phyloP scores from a whole-genome alignment of 306 rosid genomes.

The Vigna radiata region DNA sequence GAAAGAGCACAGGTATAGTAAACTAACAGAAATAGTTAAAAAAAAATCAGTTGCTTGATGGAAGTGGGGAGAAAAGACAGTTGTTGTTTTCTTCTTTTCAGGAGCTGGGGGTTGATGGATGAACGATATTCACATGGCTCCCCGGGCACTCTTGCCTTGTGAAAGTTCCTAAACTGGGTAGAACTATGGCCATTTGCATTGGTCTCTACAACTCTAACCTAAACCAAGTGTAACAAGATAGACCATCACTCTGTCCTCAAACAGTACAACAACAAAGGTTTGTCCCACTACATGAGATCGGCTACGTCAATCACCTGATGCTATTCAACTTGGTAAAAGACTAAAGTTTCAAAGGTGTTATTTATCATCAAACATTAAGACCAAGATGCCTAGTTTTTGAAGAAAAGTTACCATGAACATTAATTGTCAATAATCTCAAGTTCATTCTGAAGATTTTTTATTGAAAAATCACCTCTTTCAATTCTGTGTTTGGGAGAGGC shows the following conservation, averaged over 20 bases:
- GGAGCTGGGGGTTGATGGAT: neutral
- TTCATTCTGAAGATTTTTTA: constrained; percentile 16
- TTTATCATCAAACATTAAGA: constrained; percentile 33
- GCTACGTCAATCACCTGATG: neutral
- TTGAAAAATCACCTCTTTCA: constrained; percentile 73
- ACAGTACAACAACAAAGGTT: neutral
- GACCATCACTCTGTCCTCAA: constrained; percentile 7
- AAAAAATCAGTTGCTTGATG: neutral
- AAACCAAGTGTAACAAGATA: constrained; percentile 12
- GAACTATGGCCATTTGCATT: constrained; percentile 8
- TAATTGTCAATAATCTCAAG: constrained; percentile 19
- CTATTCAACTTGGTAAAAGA: neutral
- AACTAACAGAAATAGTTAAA: constrained; percentile 30
- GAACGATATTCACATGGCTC: constrained; percentile 6
- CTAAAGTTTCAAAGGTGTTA: neutral
- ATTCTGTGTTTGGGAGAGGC: constrained; percentile 79
- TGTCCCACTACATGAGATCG: neutral
- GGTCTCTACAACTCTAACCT: constrained; percentile 10
- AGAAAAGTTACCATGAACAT: constrained; percentile 17
- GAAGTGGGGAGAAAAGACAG: neutral
- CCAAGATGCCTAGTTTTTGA: constrained; percentile 7
- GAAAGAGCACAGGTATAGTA: constrained; percentile 8
- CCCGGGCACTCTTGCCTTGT: constrained; percentile 20
- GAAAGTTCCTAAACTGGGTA: constrained; percentile 14
- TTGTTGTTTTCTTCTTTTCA: constrained; percentile 11